A percentile compares a stretch with the other conserved stretches of the same genome.
Conservation (phyloP, 2,329 filamentous ascomycete genomes). For the Exserohilum rostratum region DNA sequence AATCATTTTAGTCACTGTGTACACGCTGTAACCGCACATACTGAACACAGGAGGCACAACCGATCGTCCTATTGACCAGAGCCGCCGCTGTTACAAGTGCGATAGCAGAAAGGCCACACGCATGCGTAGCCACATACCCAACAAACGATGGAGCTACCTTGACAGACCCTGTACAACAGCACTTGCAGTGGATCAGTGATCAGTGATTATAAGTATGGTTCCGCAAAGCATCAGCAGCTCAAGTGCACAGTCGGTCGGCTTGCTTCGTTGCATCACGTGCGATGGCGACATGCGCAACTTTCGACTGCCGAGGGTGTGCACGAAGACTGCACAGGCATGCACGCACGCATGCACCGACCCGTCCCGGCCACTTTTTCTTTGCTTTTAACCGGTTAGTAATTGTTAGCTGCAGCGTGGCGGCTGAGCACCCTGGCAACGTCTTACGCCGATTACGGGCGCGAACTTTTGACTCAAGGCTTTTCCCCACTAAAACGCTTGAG, state of each 20-base stretch:
- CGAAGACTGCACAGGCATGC: background rate
- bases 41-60: too few species aligned
- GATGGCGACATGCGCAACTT: too few species aligned
- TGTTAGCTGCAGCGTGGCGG: conserved; percentile 6
- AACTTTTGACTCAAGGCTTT: conserved; percentile 21
- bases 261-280: too few species aligned
- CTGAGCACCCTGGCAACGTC: background rate
- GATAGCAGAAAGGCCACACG: background rate
- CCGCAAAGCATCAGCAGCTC: too few species aligned
- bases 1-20: background rate
- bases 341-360: background rate
- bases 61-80: background rate
- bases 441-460: conserved; percentile 13
- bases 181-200: too few species aligned
- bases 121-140: background rate
- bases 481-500: conserved; percentile 13
- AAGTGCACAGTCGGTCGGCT: too few species aligned
- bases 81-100: background rate
- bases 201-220: too few species aligned
- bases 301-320: background rate
- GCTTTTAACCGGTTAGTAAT: conserved; percentile 1
- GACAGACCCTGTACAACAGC: too few species aligned
- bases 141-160: background rate
- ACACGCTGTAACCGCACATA: too few species aligned
- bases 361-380: conserved; percentile 5